A percentile compares a stretch with the other conserved stretches of the same genome.
Conservation (phyloP, 768 basidiomycete genomes). For the Pleurotus platypus region DNA sequence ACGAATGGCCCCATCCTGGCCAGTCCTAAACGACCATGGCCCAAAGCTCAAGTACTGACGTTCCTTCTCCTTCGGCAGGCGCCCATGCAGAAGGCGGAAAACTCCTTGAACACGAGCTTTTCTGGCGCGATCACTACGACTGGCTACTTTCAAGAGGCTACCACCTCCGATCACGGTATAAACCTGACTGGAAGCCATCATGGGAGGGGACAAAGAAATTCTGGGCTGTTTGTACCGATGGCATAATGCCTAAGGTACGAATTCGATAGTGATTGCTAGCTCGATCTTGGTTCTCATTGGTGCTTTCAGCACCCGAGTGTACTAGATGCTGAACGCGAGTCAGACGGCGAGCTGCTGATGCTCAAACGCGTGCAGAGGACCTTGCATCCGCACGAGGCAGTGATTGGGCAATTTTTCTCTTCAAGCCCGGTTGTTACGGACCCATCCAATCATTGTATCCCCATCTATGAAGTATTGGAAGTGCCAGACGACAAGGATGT, state of each 20-base stretch:
- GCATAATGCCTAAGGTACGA: background rate
- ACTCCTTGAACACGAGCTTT: conserved; percentile 11
- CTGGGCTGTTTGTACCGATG: conserved; percentile 9
- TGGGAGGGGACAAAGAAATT: conserved; percentile 17
- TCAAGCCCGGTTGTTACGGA: background rate
- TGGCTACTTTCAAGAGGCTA: conserved; percentile 22
- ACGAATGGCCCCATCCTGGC: too few relatives aligned
- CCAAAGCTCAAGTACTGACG: too few relatives aligned
- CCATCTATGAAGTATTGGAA: conserved; percentile 16
- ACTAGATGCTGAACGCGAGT: conserved; percentile 24
- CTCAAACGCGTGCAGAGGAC: conserved; percentile 20
- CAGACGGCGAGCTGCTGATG: conserved; percentile 19
- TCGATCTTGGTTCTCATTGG: background rate
- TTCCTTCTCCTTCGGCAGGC: too few relatives aligned
- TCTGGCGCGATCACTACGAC: conserved; percentile 20
- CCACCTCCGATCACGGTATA: conserved; percentile 23
- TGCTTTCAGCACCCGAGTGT: background rate
- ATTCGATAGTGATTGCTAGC: too few relatives aligned
- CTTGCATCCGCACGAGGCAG: conserved; percentile 19
- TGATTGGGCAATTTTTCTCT: conserved; percentile 20
- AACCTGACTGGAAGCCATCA: conserved; percentile 25
- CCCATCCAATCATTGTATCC: conserved; percentile 24
- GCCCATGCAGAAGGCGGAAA: too few relatives aligned
- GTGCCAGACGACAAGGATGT: conserved; percentile 7
- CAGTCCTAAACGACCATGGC: too few relatives aligned